phyloP scores from a whole-genome alignment of 805 yeast genomes.

The Lipomyces starkeyi region DNA sequence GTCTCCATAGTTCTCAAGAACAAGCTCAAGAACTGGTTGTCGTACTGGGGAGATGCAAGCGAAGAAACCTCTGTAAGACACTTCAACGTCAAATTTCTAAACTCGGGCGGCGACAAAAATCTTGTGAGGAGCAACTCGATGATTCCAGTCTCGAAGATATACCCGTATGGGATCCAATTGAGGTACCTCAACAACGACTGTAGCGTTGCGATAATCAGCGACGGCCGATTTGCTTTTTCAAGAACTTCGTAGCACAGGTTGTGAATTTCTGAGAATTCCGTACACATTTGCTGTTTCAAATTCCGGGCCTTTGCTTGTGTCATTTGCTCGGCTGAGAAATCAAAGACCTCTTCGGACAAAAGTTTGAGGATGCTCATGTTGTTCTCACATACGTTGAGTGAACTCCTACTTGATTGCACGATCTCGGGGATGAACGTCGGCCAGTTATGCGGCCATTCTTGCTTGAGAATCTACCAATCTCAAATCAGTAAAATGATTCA shows the following conservation, averaged over 20 bases:
- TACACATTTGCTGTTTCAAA: conserved; percentile 80
- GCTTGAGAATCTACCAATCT: conserved; percentile 75
- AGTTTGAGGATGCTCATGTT: conserved; percentile 91
- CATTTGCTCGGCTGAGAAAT: conserved; percentile 93
- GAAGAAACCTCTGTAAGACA: conserved; percentile 91
- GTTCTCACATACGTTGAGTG: conserved; percentile 94
- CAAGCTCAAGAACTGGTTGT: conserved; percentile 65
- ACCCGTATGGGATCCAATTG: conserved; percentile 93
- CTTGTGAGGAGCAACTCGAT: conserved; percentile 73
- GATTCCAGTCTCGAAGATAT: conserved; percentile 85
- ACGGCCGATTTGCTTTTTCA: conserved; percentile 84
- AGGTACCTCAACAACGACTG: conserved; percentile 81
- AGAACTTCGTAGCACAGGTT: conserved; percentile 91
- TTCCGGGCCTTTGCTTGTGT: conserved; percentile 92
- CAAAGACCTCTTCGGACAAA: conserved; percentile 94
- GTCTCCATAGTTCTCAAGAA: conserved; percentile 77
- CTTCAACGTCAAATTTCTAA: conserved; percentile 83
- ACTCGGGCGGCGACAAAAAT: conserved; percentile 76
- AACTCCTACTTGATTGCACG: conserved; percentile 79
- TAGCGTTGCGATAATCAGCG: conserved; percentile 82
- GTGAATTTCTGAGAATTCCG: conserved; percentile 92
- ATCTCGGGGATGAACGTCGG: conserved; percentile 95
- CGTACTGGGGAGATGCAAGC: conserved; percentile 58
- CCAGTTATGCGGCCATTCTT: conserved; percentile 99
- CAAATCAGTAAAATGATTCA: neutral